Base-by-base conservation (phyloP, 2,329 filamentous ascomycete species). In the Phaeosphaeria sp. region DNA sequence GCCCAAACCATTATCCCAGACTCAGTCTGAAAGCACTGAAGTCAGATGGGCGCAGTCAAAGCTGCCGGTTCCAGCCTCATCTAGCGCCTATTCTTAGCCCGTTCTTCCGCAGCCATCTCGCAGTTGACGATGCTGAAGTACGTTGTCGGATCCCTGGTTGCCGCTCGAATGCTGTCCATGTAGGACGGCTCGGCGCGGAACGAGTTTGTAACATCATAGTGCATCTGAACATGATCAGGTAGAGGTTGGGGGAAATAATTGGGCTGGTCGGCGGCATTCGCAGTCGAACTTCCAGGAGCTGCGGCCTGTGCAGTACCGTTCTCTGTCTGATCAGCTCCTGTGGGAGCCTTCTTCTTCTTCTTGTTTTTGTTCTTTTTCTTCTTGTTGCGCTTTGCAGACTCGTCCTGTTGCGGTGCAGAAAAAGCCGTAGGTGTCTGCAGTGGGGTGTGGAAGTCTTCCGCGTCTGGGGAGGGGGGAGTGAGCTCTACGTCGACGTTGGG, bases 281-380 rank as follows among this genome's bases (percentile, higher is more conserved):
- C n/a, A n/a, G n/a, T n/a, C n/a, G n/a, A n/a, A n/a, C n/a, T n/a
- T n/a, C n/a, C n/a, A n/a, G n/a, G n/a, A n/a, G n/a, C n/a, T n/a
- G n/a, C 7, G n/a, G 40, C 17, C 6, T 40, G 17, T 24, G 30
- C 18, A 22, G 47, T 39, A 22, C 17, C 44, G 20, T 11, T 22
- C n/a, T 17, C 22, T 25, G 21, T 17, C 15, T 25, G 15, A 2
- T 25, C 17, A 6, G 45, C 1, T 2, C 40, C 22, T 13, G 30
- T 21, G 11, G n/a, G n/a, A n/a, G n/a, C n/a, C n/a, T n/a, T n/a
- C n/a, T n/a, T 36, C 24, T 61, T 66, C 78, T 82, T 83, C 75
- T 82, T 83, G 65, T 74, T 76, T 39, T 67, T 68, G 44, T 63
- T 68, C 15, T 65, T 69, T 47, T 68, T 66, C 58, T 72, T 71